A percentile compares a stretch with the other conserved stretches of the same genome.
Conservation (phyloP, 2,329 filamentous ascomycete genomes). For the Calonectria hongkongensis region DNA sequence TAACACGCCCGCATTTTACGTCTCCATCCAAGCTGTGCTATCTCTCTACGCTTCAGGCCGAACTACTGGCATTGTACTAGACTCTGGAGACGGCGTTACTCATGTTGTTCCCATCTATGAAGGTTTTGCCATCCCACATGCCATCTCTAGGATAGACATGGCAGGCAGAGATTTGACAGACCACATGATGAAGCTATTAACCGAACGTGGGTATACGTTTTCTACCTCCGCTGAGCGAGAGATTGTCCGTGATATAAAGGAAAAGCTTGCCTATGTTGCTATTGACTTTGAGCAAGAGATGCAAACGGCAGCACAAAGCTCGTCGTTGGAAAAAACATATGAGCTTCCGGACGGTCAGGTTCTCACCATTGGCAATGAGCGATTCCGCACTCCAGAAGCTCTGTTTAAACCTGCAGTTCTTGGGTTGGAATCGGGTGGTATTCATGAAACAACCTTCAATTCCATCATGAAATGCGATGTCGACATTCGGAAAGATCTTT, state of each 20-base stretch:
- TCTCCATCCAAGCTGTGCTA: conserved; percentile 99
- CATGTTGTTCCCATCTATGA: conserved; percentile 99
- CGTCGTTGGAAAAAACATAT: conserved; percentile 99
- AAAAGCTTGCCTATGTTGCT: conserved; percentile 99
- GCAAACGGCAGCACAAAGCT: conserved; percentile 99
- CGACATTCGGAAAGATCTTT: conserved; percentile 99
- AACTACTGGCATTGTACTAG: conserved; percentile 99
- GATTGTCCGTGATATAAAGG: conserved; percentile 99
- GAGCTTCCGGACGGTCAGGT: conserved; percentile 99
- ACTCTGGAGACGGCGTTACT: conserved; percentile 99
- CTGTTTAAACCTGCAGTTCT: conserved; percentile 99
- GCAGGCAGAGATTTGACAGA: conserved; percentile 99
- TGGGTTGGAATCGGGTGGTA: conserved; percentile 98
- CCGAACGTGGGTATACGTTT: conserved; percentile 99
- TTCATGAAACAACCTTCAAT: conserved; percentile 99
- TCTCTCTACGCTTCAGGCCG: conserved; percentile 99
- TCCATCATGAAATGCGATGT: conserved; percentile 99
- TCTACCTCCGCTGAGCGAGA: conserved; percentile 99
- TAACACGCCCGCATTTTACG: conserved; percentile 99
- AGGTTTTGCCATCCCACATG: conserved; percentile 99
- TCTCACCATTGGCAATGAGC: conserved; percentile 99
- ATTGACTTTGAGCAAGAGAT: conserved; percentile 99
- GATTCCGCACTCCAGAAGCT: conserved; percentile 99
- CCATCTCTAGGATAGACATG: conserved; percentile 99
- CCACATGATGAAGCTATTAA: conserved; percentile 99